These are phyloP conservation scores for Xanthoparmelia taractica DNA, from an alignment of 495 filamentous ascomycete genomes.

Conservation along the genomic window DNA sequence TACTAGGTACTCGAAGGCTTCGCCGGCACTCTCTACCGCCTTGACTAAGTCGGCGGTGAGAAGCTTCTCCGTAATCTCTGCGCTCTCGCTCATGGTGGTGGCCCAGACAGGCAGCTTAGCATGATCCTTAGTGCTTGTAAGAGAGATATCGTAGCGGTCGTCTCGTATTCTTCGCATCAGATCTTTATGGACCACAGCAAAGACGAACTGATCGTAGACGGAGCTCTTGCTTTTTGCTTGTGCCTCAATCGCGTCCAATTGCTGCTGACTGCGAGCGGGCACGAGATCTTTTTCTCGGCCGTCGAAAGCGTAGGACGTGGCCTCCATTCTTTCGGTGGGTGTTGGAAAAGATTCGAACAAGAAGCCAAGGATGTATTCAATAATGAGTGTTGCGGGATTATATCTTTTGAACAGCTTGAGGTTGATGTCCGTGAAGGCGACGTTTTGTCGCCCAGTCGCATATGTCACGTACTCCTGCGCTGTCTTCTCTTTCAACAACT, in stretches of 20 bases:
- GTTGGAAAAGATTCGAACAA: conserved; percentile 67
- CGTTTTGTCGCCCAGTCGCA: conserved; percentile 87
- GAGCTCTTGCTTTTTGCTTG: conserved; percentile 54
- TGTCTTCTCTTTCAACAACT: conserved; percentile 70
- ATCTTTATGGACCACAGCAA: conserved; percentile 91
- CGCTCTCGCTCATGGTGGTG: conserved; percentile 93
- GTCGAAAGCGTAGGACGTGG: conserved; percentile 77
- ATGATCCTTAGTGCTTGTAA: conserved; percentile 88
- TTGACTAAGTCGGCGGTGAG: conserved; percentile 77
- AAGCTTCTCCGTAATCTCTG: conserved; percentile 83
- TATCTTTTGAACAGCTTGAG: conserved; percentile 79
- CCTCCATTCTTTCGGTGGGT: conserved; percentile 64
- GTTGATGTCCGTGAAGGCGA: conserved; percentile 81
- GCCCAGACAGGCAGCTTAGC: conserved; percentile 83
- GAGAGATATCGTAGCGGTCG: conserved; percentile 87
- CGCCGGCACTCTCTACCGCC: conserved; percentile 71
- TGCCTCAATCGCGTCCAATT: conserved; percentile 40
- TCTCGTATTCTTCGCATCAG: conserved; percentile 82
- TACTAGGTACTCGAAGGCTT: conserved; percentile 79
- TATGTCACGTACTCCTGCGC: conserved; percentile 79
- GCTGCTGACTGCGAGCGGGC: conserved; percentile 48
- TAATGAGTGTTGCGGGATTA: conserved; percentile 68
- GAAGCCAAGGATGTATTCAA: conserved; percentile 62
- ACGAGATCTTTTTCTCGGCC: conserved; percentile 76
- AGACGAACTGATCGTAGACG: conserved; percentile 84